phyloP scores from a whole-genome alignment of 148 eudicot genomes.

The Cornus controversa region DNA sequence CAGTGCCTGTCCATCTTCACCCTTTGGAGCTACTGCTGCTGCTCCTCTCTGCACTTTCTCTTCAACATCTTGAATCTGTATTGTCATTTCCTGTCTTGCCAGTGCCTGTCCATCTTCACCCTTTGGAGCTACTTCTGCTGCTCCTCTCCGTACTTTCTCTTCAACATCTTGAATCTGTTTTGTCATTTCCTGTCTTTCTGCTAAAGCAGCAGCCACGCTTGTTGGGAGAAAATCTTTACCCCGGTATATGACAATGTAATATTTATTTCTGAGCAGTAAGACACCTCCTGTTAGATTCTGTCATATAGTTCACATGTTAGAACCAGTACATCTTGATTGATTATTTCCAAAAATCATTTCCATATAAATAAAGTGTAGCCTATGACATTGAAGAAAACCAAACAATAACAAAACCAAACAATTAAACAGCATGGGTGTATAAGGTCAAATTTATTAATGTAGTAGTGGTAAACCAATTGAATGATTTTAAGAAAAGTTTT shows the following conservation, averaged over 20 bases:
- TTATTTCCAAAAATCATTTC: background rate
- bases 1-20: constrained; percentile 48
- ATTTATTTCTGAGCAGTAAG: constrained; percentile 88
- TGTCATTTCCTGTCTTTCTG: constrained; percentile 86
- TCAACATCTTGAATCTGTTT: constrained; percentile 83
- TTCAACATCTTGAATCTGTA: constrained; percentile 80
- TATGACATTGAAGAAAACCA: too few species aligned
- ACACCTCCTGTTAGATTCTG: constrained; percentile 94
- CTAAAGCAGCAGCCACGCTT: constrained; percentile 76
- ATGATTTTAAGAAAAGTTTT: background rate
- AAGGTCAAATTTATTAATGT: background rate
- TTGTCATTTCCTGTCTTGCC: constrained; percentile 87
- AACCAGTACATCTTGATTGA: background rate
- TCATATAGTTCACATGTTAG: constrained; percentile 28
- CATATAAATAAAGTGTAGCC: background rate
- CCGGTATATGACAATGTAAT: constrained; percentile 80
- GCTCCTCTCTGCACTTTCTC: constrained; percentile 59
- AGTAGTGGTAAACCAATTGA: background rate
- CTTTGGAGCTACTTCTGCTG: constrained; percentile 32
- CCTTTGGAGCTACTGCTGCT: constrained; percentile 31
- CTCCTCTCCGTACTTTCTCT: constrained; percentile 61
- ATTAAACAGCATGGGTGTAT: too few species aligned
- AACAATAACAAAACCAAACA: too few species aligned
- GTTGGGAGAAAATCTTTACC: constrained; percentile 93
- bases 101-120: constrained; percentile 48